A percentile compares a stretch with the other conserved stretches of the same genome.
phyloP scores from a whole-genome alignment of 768 basidiomycete genomes.

The Guyanaporus albipodus region DNA sequence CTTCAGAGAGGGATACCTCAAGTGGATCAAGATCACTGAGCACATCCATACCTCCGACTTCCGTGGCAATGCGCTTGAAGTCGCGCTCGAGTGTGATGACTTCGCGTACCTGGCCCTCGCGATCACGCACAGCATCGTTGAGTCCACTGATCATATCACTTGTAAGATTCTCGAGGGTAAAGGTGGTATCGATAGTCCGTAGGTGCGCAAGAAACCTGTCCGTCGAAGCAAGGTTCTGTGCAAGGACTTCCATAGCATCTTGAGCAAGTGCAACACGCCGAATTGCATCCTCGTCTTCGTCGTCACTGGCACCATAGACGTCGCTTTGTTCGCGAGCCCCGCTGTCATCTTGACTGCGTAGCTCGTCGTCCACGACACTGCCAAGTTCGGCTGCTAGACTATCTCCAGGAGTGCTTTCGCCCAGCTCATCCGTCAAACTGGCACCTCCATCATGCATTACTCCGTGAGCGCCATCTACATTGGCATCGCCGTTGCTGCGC shows the following conservation, averaged over 20 bases:
- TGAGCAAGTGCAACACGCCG: constrained; percentile 26
- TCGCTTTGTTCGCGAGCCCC: constrained; percentile 11
- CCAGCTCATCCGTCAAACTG: constrained; percentile 45
- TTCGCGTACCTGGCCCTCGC: constrained; percentile 79
- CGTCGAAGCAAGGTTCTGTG: constrained; percentile 71
- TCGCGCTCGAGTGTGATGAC: constrained; percentile 76
- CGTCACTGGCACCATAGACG: constrained; percentile 17
- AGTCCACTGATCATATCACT: constrained; percentile 73
- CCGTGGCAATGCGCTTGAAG: constrained; percentile 70
- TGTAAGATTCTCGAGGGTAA: constrained; percentile 61
- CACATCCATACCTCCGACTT: constrained; percentile 73
- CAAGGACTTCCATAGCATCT: constrained; percentile 71
- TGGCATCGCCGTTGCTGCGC: constrained; percentile 25
- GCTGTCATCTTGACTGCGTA: constrained; percentile 9
- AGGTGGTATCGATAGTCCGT: constrained; percentile 56
- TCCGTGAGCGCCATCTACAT: constrained; percentile 32
- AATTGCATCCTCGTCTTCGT: constrained; percentile 26
- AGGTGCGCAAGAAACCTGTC: constrained; percentile 74
- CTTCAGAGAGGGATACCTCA: constrained; percentile 34
- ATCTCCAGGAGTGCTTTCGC: constrained; percentile 14
- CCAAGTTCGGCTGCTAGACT: constrained; percentile 26
- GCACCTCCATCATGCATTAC: constrained; percentile 22
- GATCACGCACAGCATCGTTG: constrained; percentile 69
- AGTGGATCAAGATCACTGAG: constrained; percentile 68
- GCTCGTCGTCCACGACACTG: constrained; percentile 18